Conservation (phyloP, 441 rosid genomes). For the Corymbia calophylla region DNA sequence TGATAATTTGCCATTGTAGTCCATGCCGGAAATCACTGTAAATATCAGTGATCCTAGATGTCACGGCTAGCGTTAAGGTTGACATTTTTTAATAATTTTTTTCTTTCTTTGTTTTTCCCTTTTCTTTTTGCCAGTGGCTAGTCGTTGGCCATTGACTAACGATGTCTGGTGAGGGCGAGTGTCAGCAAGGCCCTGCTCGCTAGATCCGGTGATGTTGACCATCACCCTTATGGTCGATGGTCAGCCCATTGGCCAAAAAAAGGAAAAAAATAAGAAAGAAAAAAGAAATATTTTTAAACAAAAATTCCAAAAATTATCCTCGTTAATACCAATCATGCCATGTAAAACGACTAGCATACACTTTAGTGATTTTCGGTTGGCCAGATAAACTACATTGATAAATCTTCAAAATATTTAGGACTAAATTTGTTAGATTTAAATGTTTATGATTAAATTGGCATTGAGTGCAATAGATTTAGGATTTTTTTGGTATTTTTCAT, state of each 20-base stretch:
- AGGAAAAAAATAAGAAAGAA: too few relatives aligned
- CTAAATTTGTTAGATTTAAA: too few relatives aligned
- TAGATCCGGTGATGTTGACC: rapidly evolving
- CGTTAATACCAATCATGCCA: background rate
- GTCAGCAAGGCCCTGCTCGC: rapidly evolving
- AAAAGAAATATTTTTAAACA: too few relatives aligned
- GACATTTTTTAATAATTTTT: too few relatives aligned
- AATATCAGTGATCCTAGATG: rapidly evolving
- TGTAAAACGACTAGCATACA: rapidly evolving
- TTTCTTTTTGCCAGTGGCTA: rapidly evolving
- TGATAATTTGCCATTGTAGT: background rate
- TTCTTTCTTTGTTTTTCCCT: too few relatives aligned
- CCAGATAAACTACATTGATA: too few relatives aligned
- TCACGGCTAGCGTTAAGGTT: too few relatives aligned
- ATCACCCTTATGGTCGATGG: background rate
- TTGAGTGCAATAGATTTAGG: rapidly evolving
- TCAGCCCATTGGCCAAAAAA: too few relatives aligned
- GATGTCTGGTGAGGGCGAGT: background rate
- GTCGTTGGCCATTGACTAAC: rapidly evolving
- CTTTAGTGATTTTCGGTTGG: rapidly evolving
- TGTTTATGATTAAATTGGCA: rapidly evolving
- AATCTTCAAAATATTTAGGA: too few relatives aligned
- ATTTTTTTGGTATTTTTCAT: too few relatives aligned
- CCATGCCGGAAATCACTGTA: background rate
- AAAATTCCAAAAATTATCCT: too few relatives aligned